Evolutionary conservation across 2,329 filamentous ascomycete species (phyloP).

Genomic region (Fusarium phyllophilum): DNA sequence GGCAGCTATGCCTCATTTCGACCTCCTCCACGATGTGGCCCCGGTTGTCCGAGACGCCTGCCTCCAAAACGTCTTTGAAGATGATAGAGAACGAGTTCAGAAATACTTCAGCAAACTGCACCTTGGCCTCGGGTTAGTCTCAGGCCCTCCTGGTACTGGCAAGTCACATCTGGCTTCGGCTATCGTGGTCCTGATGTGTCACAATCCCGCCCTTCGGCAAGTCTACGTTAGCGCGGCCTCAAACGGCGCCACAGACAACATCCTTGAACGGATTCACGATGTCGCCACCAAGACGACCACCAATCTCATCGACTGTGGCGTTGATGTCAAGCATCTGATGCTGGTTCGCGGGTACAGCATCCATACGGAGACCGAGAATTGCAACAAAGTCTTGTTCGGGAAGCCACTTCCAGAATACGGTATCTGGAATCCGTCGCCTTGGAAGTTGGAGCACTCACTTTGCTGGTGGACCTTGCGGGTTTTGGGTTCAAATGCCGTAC

Average conservation of each 20-base stretch:
- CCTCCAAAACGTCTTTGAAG: not conserved
- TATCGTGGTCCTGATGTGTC: not conserved
- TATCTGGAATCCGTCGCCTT: not conserved
- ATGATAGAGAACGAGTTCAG: not conserved
- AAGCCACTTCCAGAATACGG: not conserved
- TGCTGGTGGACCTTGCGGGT: conserved; percentile 19
- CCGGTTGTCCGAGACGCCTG: accelerated
- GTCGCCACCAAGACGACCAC: not conserved
- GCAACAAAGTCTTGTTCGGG: not conserved
- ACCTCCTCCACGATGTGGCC: not conserved
- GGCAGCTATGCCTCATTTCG: accelerated
- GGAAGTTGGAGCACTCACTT: not conserved
- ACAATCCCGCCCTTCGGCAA: not conserved
- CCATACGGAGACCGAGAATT: not conserved
- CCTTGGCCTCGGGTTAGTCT: not conserved
- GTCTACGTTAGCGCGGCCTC: not conserved
- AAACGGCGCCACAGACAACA: not conserved
- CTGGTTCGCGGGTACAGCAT: not conserved
- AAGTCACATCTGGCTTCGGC: not conserved
- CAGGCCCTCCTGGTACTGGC: not conserved
- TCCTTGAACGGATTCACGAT: not conserved
- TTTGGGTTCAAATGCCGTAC: not conserved
- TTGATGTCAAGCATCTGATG: not conserved
- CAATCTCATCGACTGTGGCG: accelerated
- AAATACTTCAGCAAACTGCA: not conserved